Base-by-base conservation (phyloP, 2,329 filamentous ascomycete species). In the Thelonectria olida region DNA sequence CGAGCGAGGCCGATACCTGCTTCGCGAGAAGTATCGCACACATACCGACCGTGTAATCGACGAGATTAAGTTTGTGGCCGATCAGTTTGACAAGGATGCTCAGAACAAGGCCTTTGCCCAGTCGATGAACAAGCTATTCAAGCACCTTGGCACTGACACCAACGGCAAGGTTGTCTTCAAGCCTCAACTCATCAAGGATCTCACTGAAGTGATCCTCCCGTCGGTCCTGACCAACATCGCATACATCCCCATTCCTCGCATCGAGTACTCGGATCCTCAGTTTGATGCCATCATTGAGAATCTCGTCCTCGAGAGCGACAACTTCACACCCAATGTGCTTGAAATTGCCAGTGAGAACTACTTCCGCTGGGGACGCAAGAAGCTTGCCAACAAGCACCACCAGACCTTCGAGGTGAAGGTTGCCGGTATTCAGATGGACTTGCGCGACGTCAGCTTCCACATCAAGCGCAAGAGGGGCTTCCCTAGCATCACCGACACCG, bases 401-500 rank as follows among this genome's bases (percentile, higher is more conserved):
- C 94, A 97, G 79, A 90, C 90, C 77, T 83, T 85, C 2, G 93
- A 96, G 83, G 84, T 98, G 64, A 91, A 92, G 63, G 91, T 96
- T 3, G 91, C 92, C 22, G 95, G 96, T 54, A 85, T 99, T 39
- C 96, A 99, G 82, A 93, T 95, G 83, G 96, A 99, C 69, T 84
- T 98, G 44, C 87, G 86, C 66, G 93, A 97, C 73, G 92, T 99
- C 64, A 92, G 92, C 77, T 98, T 94, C 85, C 94, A 98, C 78
- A 85, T 99, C 80, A 96, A 96, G 82, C 92, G 90, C 80, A 98
- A 99, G 87, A 82, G 93, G 72, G 95, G 96, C 8, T 97, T 97
- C 84, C 95, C 94, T 3, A 86, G 89, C 13, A 83, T 98, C 76
- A 93, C 88, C 17, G 96, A 99, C 75, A 91, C 88, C 45, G 96